These are phyloP conservation scores for Botrytis porri DNA, from an alignment of 2,329 filamentous ascomycete species.

Conservation along the genomic window DNA sequence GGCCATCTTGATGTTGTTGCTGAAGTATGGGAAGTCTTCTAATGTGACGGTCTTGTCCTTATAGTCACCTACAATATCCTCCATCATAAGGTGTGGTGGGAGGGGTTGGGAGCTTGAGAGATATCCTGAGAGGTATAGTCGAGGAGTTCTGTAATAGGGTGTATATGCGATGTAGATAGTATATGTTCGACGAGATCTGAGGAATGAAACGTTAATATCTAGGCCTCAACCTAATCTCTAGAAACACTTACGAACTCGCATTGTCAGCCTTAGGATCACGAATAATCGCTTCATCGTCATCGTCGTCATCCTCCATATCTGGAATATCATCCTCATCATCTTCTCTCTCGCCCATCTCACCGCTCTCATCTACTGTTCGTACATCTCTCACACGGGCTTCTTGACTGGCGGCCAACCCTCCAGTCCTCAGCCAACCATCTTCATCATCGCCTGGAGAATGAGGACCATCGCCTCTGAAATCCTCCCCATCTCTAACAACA, in stretches of 20 bases:
- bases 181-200: conserved; percentile 83
- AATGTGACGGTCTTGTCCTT: conserved; percentile 98
- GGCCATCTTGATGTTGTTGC: conserved; percentile 89
- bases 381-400: conserved; percentile 78
- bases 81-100: conserved; percentile 84
- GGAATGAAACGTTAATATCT: neutral
- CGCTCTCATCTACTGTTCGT: conserved; percentile 82
- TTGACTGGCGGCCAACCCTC: conserved; percentile 71
- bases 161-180: conserved; percentile 98
- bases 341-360: conserved; percentile 75
- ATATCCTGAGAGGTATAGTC: conserved; percentile 93
- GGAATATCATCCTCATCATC: conserved; percentile 81
- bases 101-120: conserved; percentile 74
- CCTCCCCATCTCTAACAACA: conserved; percentile 76
- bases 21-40: conserved; percentile 95
- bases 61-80: conserved; percentile 94
- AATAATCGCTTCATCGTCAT: conserved; percentile 94
- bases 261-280: conserved; percentile 55
- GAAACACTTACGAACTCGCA: conserved; percentile 34
- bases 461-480: conserved; percentile 49
- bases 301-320: conserved; percentile 96
- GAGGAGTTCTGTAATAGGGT: conserved; percentile 92
- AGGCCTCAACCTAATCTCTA: neutral
- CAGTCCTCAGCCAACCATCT: conserved; percentile 89
- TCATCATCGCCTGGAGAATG: conserved; percentile 59